Base-by-base conservation (phyloP, 306 rosid species). In the Dalbergia cochinchinensis region DNA sequence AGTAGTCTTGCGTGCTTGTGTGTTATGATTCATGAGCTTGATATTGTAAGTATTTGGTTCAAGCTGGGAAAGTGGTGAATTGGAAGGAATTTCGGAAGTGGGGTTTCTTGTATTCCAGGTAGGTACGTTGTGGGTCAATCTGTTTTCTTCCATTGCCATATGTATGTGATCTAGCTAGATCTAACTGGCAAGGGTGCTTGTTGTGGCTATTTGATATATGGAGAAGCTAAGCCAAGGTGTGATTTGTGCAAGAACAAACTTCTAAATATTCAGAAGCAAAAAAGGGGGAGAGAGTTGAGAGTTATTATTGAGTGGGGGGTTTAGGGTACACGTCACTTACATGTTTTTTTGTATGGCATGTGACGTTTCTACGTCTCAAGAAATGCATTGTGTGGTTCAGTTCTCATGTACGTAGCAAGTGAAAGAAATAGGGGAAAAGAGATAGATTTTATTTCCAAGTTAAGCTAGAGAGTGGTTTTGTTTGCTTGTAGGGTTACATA, bases 371-470 rank as follows among this genome's bases (percentile, higher is more conserved):
- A 86, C 91, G 92, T 90, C 33, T 73, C 78, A 53, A 72, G 67
- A 72, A 76, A 65, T 18, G 13, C 83, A 51, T 78, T 75, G 80
- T 89, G 93, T 89, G 93, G 91, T 69, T 85, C 66, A 41, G 50
- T 84, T 77, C 15, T 12, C n/a, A 73, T 19, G 20, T 66, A 83
- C 83, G 86, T 83, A 78, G 68, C 65, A 2, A 13, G 13, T 2
- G 31, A 26, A 26, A 26, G 31, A 26, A 26, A 26, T 26, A 26
- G 31, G 1, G 31, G 31, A 26, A 26, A 2, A 26, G 31, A 26
- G 31, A 26, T 1, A 26, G 31, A 26, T 26, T 26, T 26, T 0
- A 26, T 26, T 26, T 26, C 31, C 2, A 26, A 26, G 31, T 2
- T 26, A 26, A 26, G 31, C 31, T 26, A 26, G 2, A 26, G 13